phyloP scores from a whole-genome alignment of 73 alveolate species.

The Tetrahymena elliotti region DNA sequence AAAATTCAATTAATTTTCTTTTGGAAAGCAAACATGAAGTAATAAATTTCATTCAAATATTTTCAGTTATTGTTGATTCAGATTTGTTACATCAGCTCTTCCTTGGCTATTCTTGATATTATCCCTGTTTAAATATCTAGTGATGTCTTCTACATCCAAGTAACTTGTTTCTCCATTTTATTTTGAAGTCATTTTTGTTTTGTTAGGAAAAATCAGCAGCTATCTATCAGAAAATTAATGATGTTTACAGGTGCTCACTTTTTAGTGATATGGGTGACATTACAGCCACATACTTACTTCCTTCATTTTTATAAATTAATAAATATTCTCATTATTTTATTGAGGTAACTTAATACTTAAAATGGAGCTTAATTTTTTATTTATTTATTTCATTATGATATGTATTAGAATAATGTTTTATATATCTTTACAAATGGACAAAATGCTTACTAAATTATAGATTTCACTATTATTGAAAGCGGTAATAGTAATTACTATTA shows the following conservation, averaged over 20 bases:
- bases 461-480: background rate
- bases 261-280: background rate
- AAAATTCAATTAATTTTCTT: too few relatives aligned
- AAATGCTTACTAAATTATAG: background rate
- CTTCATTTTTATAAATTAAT: background rate
- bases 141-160: background rate
- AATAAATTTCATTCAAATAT: too few relatives aligned
- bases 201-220: background rate
- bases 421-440: background rate
- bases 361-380: too few relatives aligned
- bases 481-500: background rate
- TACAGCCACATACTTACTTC: background rate
- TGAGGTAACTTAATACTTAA: background rate
- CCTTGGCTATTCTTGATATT: background rate
- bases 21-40: background rate
- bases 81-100: background rate
- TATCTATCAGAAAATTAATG: background rate
- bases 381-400: background rate
- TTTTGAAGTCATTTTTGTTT: background rate
- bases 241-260: background rate
- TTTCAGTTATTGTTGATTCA: background rate
- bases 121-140: background rate
- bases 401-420: background rate
- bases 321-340: background rate
- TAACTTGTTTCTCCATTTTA: background rate